Evolutionary conservation across 2,329 filamentous ascomycete species (phyloP), one percentile per base, ranked within the genome.

Genomic region (Claviceps sp.): DNA sequence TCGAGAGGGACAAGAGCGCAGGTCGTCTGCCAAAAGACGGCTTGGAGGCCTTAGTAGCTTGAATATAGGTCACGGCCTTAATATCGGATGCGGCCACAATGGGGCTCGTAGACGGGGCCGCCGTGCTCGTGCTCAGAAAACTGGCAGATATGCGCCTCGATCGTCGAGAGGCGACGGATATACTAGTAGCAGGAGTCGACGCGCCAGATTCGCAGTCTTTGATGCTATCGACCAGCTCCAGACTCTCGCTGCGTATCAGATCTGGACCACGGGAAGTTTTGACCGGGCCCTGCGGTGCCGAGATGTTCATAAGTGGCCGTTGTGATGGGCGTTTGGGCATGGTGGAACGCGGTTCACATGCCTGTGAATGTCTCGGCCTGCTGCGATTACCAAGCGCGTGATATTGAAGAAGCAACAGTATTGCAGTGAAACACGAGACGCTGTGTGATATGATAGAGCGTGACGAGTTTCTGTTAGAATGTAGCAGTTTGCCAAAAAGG

Each of bases 251-350:
- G 42, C 68, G 64, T 37, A 60, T 54, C 37, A 70, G 58, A 47
- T 69, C 62, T 5, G 62, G 58, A 5, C 67, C 67, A 20, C 65
- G 62, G 8, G 62, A 68, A 56, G 61, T 67, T 54, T 63, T 67
- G 55, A 71, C 59, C 8, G 68, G 67, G 0, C 68, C 69, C 40
- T 69, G 55, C 1, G 68, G 69, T 18, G 51, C 59, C 8, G 67
- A 71, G 26, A 71, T 34, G 30, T 11, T 34, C 9, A 34, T 70
- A 41, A 54, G 48, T 16, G 61, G 64, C 26, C 58, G 61, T 45
- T 45, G 42, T n/a, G 24, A 37, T 37, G 47, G 13, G 18, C 43
- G 50, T 45, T 34, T 41, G 24, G 37, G 48, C 61, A 63, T 63
- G 47, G 37, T 50, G 45, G 37, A 38, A 24, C 34, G 20, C 14